Conservation (phyloP, 2,329 filamentous ascomycete species). For the Phaeomoniella chlamydospora region DNA sequence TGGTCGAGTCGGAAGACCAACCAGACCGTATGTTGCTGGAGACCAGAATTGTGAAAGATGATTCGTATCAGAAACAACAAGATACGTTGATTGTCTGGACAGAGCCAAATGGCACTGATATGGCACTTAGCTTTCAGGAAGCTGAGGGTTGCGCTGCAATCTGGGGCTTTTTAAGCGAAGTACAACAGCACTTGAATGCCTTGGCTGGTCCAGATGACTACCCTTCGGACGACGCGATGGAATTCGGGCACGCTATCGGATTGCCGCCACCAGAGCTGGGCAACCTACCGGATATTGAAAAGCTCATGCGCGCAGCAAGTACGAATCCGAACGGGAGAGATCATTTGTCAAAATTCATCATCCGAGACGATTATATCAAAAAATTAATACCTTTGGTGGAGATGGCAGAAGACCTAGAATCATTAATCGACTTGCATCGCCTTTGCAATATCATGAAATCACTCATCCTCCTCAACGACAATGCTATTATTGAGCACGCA, state of each 20-base stretch:
- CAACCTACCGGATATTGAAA: constrained; percentile 72
- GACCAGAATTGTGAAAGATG: constrained; percentile 80
- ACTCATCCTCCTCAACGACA: constrained; percentile 88
- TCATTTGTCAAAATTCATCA: constrained; percentile 72
- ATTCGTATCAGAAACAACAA: constrained; percentile 97
- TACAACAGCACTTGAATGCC: constrained; percentile 50
- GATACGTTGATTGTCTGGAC: constrained; percentile 99
- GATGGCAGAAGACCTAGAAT: constrained; percentile 83
- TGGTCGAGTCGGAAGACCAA: constrained; percentile 88
- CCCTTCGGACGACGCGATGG: constrained; percentile 76
- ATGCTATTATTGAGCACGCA: constrained; percentile 81
- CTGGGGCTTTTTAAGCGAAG: constrained; percentile 55
- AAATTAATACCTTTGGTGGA: constrained; percentile 77
- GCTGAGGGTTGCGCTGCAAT: constrained; percentile 85
- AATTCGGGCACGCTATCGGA: constrained; percentile 51
- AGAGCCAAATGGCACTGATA: constrained; percentile 77
- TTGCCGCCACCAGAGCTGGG: constrained; percentile 70
- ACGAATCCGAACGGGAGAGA: constrained; percentile 64
- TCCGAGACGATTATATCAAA: constrained; percentile 71
- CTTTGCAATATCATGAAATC: constrained; percentile 98
- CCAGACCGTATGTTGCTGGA: constrained; percentile 72
- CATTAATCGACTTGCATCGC: constrained; percentile 69
- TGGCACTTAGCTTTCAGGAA: constrained; percentile 97
- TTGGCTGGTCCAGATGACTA: constrained; percentile 51
- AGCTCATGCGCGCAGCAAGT: constrained; percentile 66